These are phyloP conservation scores for Rutstroemia sp. DNA, from an alignment of 2,329 filamentous ascomycete genomes.

Conservation along the genomic window DNA sequence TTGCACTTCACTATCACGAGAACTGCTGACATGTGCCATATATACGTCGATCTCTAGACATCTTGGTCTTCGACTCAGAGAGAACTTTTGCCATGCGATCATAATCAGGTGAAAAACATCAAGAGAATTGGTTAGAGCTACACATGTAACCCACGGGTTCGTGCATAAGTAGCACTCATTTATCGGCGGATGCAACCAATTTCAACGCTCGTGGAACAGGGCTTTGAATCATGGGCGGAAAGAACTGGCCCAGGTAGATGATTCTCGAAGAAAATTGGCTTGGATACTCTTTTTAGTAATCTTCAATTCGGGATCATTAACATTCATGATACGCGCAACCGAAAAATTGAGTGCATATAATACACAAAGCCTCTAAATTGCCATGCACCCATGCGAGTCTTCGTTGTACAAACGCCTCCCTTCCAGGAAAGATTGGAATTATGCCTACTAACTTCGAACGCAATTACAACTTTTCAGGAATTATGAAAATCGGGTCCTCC, in stretches of 20 bases:
- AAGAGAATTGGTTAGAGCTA: conserved; percentile 6
- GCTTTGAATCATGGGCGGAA: neutral
- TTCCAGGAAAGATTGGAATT: conserved; percentile 17
- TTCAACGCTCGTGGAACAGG: neutral
- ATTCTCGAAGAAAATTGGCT: neutral
- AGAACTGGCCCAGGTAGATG: neutral
- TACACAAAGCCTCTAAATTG: conserved; percentile 22
- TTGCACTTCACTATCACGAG: conserved; percentile 1
- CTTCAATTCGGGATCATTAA: conserved; percentile 6
- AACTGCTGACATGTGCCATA: conserved; percentile 7
- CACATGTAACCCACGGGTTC: conserved; percentile 8
- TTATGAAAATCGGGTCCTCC: conserved; percentile 24
- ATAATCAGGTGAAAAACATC: conserved; percentile 7
- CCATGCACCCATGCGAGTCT: conserved; percentile 20
- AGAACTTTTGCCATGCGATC: conserved; percentile 1
- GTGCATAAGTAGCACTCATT: conserved; percentile 6
- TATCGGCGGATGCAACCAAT: conserved; percentile 10
- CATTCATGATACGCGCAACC: conserved; percentile 16
- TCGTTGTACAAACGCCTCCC: conserved; percentile 25
- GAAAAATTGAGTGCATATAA: conserved; percentile 18
- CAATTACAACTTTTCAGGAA: conserved; percentile 21
- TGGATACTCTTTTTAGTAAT: neutral
- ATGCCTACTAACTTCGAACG: conserved; percentile 16
- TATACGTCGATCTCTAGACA: neutral
- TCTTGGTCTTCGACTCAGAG: neutral